Evolutionary conservation across 2,329 filamentous ascomycete genomes (phyloP), one percentile per base, ranked within the genome.

Genomic region (Aspergillus puulaauensis): DNA sequence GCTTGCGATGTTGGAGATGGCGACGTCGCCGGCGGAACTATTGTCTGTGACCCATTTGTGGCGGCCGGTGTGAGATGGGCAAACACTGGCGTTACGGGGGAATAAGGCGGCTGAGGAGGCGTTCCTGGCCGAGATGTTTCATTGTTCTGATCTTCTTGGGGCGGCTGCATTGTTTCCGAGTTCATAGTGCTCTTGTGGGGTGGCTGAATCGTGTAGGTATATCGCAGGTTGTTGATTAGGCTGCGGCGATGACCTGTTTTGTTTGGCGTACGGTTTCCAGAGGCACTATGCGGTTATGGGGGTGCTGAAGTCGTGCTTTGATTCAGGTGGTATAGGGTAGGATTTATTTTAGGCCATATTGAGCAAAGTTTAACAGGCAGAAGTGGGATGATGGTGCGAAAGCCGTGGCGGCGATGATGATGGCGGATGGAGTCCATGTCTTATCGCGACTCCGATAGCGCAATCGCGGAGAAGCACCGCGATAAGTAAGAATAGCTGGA

Each of bases 41-140:
- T 72, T 37, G 67, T 56, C 47, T 63, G 66, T 49, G 70, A 59
- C 43, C 63, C 64, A 44, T 66, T 64, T 14, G 64, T 57, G 21
- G 43, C 35, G 14, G 23, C 17, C 40, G 69, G 69, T 39, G 68
- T 66, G 15, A 74, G 67, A 57, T 74, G 72, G 27, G 75, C 69
- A 53, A 78, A 66, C 27, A 77, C 76, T 4, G 77, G 77, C 19
- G 77, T 80, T 40, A 80, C 76, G 11, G 77, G 77, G 19, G 77
- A 79, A 67, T 79, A 79, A 24, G 77, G 77, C 23, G 77, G 77
- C 39, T 72, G 75, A 52, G 77, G 74, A 47, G 76, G 75, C 41
- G 75, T 77, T 40, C 71, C 69, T 44, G 70, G 71, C 11, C 68
- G 69, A 47, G 70, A 60, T n/a, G 51, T 35, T 44, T 53, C 46